Base-by-base conservation (phyloP, 225 moss, liverwort and hornwort species). In the Thuidium tamariscinum region DNA sequence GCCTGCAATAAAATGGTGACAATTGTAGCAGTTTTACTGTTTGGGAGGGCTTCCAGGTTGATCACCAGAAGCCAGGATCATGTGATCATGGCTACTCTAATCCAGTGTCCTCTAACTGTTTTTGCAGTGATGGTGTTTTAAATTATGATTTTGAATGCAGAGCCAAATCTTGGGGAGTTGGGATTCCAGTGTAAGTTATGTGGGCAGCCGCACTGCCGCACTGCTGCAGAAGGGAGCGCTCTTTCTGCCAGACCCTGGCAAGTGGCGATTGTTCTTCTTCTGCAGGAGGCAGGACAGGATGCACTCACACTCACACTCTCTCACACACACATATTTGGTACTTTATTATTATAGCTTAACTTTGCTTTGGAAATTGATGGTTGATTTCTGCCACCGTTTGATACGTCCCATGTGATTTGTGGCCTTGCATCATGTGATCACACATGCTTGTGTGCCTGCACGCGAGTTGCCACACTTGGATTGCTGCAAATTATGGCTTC, bases 361-460 rank as follows among this genome's bases (percentile, higher is more conserved):
- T 85, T 85, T 85, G 91, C 91, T 91, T 91, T 27, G 84, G 84
- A 84, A 89, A 81, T 81, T 23, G 78, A 79, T 79, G 82, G 87
- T 82, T 73, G 82, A 78, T 87, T 78, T 85, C 87, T 87, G 86
- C 56, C 88, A 80, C 57, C 5, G 10, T 37, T 84, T 37, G 87
- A 87, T 84, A 44, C 8, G 8, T 77, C 74, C 87, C 89, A 91
- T 89, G 85, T 91, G 91, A 83, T 62, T 75, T 83, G 79, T 1
- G 27, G 75, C 67, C 84, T 63, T 76, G 71, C 61, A 29, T 89
- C 84, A 81, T 91, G 86, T 91, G 86, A 86, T 77, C 91, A 87
- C 89, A 89, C 87, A 87, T 87, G 89, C 85, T 89, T 84, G 39
- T 72, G 59, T 82, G 82, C 64, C 87, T 85, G 87, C 81, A 26